Evolutionary conservation across 371 early-diverging fungal genomes (phyloP).

Genomic region (Circinella umbellata): DNA sequence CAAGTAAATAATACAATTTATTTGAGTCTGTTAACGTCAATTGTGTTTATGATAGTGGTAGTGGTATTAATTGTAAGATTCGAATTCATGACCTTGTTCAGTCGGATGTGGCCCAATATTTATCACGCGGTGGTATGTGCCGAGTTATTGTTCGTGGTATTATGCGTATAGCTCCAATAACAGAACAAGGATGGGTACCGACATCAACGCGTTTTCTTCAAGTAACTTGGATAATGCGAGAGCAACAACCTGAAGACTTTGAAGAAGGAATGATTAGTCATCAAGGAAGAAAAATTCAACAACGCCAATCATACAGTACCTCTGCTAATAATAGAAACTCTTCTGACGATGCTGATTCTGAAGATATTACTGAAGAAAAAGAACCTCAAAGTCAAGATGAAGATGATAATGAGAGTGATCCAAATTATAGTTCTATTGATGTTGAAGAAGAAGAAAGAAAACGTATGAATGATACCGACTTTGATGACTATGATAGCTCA

Average conservation of each 20-base stretch:
- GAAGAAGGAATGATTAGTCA: neutral
- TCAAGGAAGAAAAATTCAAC: too few relatives aligned
- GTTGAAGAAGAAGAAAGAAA: too few relatives aligned
- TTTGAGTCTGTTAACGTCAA: neutral
- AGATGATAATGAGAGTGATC: too few relatives aligned
- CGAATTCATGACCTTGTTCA: neutral
- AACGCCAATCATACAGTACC: too few relatives aligned
- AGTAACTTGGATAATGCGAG: conserved; percentile 13
- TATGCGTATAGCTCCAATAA: neutral
- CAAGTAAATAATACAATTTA: too few relatives aligned
- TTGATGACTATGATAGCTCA: too few relatives aligned
- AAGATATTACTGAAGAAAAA: too few relatives aligned
- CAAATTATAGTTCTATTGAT: too few relatives aligned
- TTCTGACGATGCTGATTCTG: too few relatives aligned
- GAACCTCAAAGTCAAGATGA: too few relatives aligned
- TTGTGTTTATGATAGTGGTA: neutral
- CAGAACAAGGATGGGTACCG: conserved; percentile 10
- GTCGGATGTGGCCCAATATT: conserved; percentile 1
- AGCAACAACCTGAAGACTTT: neutral
- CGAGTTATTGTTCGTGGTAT: conserved; percentile 9
- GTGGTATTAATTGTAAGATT: conserved; percentile 15
- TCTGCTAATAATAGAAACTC: too few relatives aligned
- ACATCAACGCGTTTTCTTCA: neutral
- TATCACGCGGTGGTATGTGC: conserved; percentile 13
- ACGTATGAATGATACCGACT: too few relatives aligned